A percentile compares a stretch with the other conserved stretches of the same genome.
These are phyloP conservation scores for Cryptosporidium bovis DNA, from an alignment of 169 alveolate species.

Conservation along the genomic window DNA sequence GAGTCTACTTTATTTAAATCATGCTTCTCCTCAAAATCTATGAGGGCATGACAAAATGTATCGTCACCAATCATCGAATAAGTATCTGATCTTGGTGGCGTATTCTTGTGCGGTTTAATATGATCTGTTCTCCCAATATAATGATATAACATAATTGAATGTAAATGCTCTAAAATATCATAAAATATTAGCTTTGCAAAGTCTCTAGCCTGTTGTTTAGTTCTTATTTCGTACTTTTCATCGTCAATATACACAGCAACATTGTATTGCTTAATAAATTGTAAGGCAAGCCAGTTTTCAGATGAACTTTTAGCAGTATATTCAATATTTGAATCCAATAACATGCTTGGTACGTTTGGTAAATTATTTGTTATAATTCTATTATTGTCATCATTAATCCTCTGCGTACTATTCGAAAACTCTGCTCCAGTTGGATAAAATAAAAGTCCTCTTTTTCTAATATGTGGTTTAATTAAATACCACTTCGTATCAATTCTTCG, in stretches of 20 bases:
- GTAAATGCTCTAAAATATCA: slow-evolving; percentile 57
- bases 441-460: slow-evolving; percentile 39
- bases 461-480: slow-evolving; percentile 59
- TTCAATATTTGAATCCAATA: slow-evolving; percentile 56
- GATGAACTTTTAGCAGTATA: slow-evolving; percentile 70
- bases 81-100: slow-evolving; percentile 48
- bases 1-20: slow-evolving; percentile 19
- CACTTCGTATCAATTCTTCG: slow-evolving; percentile 64
- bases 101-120: slow-evolving; percentile 21
- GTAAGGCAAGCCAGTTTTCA: slow-evolving; percentile 70
- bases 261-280: slow-evolving; percentile 62
- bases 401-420: background rate
- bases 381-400: background rate
- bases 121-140: slow-evolving; percentile 71
- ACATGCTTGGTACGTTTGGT: slow-evolving; percentile 60
- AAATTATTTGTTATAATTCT: slow-evolving; percentile 56
- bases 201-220: slow-evolving; percentile 74
- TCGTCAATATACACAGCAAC: slow-evolving; percentile 61
- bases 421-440: slow-evolving; percentile 44
- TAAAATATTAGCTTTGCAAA: slow-evolving; percentile 45
- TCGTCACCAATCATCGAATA: slow-evolving; percentile 71
- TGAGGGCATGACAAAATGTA: slow-evolving; percentile 68
- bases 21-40: slow-evolving; percentile 66
- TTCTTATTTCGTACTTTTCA: slow-evolving; percentile 48
- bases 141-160: slow-evolving; percentile 71